A percentile compares a stretch with the other conserved stretches of the same genome.
Conservation (phyloP, 2,329 filamentous ascomycete species). For the Fusarium sp. region DNA sequence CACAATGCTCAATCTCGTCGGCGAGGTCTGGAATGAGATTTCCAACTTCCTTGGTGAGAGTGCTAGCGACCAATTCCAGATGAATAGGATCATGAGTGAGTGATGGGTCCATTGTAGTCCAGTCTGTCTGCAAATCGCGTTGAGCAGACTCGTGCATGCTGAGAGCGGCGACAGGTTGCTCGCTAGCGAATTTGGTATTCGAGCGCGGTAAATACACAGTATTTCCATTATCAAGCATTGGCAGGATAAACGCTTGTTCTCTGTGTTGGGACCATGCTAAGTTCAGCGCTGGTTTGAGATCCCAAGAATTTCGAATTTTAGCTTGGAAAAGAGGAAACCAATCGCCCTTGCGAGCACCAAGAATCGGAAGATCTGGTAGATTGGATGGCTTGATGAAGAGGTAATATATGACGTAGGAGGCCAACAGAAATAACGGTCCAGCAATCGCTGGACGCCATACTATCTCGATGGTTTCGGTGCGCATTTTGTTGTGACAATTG, state of each 20-base stretch:
- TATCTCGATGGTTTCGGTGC: fast-evolving
- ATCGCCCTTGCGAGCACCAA: not conserved
- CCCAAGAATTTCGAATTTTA: not conserved
- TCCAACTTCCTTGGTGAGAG: constrained; percentile 13
- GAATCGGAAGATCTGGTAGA: constrained; percentile 1
- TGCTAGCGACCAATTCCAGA: not conserved
- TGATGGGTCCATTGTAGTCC: constrained; percentile 13
- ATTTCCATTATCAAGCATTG: constrained; percentile 9
- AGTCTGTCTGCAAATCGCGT: constrained; percentile 11
- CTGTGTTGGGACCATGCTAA: constrained; percentile 3
- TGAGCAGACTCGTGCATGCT: constrained; percentile 15
- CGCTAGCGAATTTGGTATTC: constrained; percentile 18
- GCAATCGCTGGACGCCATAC: constrained; percentile 9
- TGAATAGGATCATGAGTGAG: constrained; percentile 18
- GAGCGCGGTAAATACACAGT: constrained; percentile 1
- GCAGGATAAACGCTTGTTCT: not conserved
- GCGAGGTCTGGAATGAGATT: constrained; percentile 16
- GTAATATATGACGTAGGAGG: not conserved
- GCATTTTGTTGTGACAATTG: not conserved
- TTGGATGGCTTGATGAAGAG: constrained; percentile 8
- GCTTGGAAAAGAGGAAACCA: constrained; percentile 24
- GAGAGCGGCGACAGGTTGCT: constrained; percentile 9
- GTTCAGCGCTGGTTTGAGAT: constrained; percentile 9
- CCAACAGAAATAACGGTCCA: not conserved
- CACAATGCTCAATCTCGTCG: not conserved